Evolutionary conservation across 116 monocot species (phyloP), one percentile per base, ranked within the genome.

Genomic region (Phalaenopsis hybrid): DNA sequence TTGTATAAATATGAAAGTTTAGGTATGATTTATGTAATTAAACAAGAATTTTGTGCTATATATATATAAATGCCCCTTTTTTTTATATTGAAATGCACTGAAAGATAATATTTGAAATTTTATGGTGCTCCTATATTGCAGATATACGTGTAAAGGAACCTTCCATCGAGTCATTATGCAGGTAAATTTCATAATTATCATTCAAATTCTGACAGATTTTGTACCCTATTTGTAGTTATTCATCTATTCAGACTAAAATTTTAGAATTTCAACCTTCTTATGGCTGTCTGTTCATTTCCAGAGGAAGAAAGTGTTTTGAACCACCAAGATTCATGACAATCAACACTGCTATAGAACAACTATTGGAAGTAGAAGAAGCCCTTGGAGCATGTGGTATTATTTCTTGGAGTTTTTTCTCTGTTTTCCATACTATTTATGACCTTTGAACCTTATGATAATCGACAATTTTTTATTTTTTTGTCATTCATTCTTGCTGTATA

Each of bases 121-220:
- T 77, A 77, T 51, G 13, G 11, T n/a, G 51, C 72, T 76, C 73
- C 83, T 8, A 44, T 21, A 80, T 52, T 88, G 88, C 92, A 96
- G 94, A 96, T 92, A 96, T 96, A 67, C 94, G 93, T 72, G 96
- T 96, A 72, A 96, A 94, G 90, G 96, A 96, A 45, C 96, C 96
- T 17, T 87, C 94, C 17, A 61, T 92, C 72, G 96, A 96, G 84
- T 92, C 92, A 73, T 84, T 96, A 72, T 92, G 91, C 88, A 94
- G 96, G 96, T 92, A 84, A n/a, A 59, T 12, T 70, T 13, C 70
- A 70, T 70, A 61, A 70, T 70, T 52, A 52, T 12, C 11, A 52
- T 49, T 7, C 28, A 20, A 68, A 68, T 31, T 72, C n/a, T 15
- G 65, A 48, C 79, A 23, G 41, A 7, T 61, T 68, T 18, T 57